Percentiles rank a stretch among this genome's conserved stretches.
Evolutionary conservation across 1,139 yeast genomes (phyloP).

Genomic region (Suhomyces kunorum): DNA sequence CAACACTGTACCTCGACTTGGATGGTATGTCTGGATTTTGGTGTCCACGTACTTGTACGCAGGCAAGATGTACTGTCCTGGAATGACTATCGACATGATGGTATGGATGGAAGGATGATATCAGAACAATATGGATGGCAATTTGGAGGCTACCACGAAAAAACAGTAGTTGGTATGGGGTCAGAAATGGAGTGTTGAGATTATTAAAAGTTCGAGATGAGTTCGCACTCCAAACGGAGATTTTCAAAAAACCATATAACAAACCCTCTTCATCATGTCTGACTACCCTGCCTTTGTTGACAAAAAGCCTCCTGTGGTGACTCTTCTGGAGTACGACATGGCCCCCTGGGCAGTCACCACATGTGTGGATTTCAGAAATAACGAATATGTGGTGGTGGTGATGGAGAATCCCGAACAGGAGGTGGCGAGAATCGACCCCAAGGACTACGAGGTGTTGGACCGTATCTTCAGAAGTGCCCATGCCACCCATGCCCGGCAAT

Average conservation of each 20-base stretch:
- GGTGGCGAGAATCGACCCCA: conserved; percentile 43
- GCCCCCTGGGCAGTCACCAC: conserved; percentile 56
- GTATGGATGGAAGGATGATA: neutral
- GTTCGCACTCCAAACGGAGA: conserved; percentile 1
- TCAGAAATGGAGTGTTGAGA: neutral
- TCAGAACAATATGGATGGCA: no score
- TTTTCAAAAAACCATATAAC: neutral
- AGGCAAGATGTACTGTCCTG: conserved; percentile 67
- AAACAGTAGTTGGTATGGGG: no score
- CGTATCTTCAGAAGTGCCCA: conserved; percentile 51
- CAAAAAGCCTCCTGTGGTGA: conserved; percentile 50
- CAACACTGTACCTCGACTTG: conserved; percentile 44
- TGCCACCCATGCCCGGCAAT: conserved; percentile 17
- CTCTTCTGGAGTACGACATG: conserved; percentile 49
- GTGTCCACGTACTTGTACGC: conserved; percentile 30
- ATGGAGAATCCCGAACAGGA: conserved; percentile 47
- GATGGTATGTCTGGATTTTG: conserved; percentile 27
- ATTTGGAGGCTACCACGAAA: no score
- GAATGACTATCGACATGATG: conserved; percentile 49
- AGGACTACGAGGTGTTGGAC: conserved; percentile 41
- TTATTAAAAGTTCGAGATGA: neutral
- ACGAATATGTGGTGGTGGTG: conserved; percentile 45
- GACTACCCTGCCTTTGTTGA: conserved; percentile 46
- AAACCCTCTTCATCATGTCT: conserved; percentile 8
- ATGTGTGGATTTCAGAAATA: conserved; percentile 45